Evolutionary conservation across 495 filamentous ascomycete genomes (phyloP).

Genomic region (Usnea hakonensis): DNA sequence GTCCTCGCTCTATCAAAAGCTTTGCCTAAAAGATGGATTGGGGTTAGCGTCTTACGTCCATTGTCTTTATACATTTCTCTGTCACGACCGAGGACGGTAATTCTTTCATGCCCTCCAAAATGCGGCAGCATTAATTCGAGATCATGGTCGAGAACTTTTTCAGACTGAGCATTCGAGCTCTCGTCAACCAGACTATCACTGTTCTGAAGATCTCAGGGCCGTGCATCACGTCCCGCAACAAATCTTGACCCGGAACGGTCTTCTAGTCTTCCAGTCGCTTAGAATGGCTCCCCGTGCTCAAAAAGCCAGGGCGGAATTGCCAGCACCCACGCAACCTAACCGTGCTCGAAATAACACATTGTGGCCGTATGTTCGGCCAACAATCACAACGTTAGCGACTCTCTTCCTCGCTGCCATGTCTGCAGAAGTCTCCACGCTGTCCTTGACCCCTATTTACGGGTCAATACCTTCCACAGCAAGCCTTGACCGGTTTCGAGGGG

Average conservation of each 20-base stretch:
- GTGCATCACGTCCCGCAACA: neutral
- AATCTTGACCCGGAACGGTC: neutral
- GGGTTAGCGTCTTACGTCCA: no score
- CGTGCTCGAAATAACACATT: neutral
- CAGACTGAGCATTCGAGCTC: neutral
- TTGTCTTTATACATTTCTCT: neutral
- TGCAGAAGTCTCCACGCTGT: constrained; percentile 56
- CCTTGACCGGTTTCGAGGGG: constrained; percentile 42
- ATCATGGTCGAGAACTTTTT: neutral
- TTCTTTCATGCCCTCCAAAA: neutral
- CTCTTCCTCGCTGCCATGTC: constrained; percentile 58
- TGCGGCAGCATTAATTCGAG: neutral
- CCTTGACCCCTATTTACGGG: constrained; percentile 68
- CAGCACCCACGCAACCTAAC: neutral
- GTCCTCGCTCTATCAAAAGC: no score
- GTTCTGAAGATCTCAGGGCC: neutral
- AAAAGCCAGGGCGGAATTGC: neutral
- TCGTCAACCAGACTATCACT: neutral
- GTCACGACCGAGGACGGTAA: neutral
- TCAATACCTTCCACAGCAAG: constrained; percentile 64
- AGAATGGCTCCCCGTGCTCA: neutral
- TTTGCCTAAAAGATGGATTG: no score
- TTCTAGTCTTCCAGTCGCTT: neutral
- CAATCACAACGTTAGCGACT: neutral
- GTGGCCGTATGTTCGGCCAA: neutral